Base-by-base conservation (phyloP, 2,329 filamentous ascomycete genomes). In the Didymella sp. region DNA sequence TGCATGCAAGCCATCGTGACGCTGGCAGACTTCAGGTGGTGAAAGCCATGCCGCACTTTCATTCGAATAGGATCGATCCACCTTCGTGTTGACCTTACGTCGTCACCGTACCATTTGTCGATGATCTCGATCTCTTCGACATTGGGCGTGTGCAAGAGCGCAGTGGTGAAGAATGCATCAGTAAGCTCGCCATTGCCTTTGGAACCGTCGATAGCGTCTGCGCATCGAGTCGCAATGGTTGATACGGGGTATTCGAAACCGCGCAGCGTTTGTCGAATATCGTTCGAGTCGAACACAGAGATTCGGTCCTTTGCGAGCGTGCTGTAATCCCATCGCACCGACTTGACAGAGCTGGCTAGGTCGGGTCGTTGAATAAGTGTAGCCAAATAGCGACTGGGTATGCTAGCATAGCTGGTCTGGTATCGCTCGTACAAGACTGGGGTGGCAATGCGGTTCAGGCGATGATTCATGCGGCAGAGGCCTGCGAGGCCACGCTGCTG, bases 21-120 rank as follows among this genome's bases (percentile, higher is more conserved):
- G 33, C 48, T 57, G 3, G 54, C 54, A 4, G 48, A 57, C 31
- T 35, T 48, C 15, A 57, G 17, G 17, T 51, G 31, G 5, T 44
- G 35, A 8, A 57, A 57, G 11, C 33, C 37, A 13, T 57, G 54
- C 5, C 48, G 43, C 0, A 44, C 54, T 17, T 42, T 52, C 54
- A 57, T 57, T 6, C 54, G 54, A 4, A 57, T 52, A 2, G 54
- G 54, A 11, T 57, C 54, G 4, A 57, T 33, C 48, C 54, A 57
- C 24, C 49, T 42, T n/a, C 54, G 38, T 6, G 37, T 40, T 13
- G 37, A 33, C 30, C 54, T 48, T 5, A 57, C 31, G 15, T 57
- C 44, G 31, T 57, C 44, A 44, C 54, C 54, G 31, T 57, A 57
- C 54, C 54, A 57, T 40, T 51, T 52, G 49, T 57, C 54, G 27